Base-by-base conservation (phyloP, 2,329 filamentous ascomycete species). In the Hypoxylon sp. region DNA sequence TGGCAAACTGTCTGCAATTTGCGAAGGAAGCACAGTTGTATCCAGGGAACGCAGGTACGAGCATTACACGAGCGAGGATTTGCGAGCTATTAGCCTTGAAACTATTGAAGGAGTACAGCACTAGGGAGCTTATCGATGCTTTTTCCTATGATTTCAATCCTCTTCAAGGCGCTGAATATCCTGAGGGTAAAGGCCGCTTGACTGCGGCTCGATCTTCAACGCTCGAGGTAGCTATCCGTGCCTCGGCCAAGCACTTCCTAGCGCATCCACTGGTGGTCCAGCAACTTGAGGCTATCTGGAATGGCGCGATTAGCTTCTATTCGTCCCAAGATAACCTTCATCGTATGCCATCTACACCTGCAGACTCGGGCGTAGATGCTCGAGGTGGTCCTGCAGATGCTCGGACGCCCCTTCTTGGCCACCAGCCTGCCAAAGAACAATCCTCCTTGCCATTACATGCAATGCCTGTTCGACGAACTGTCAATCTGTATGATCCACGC, bases 221-320 rank as follows among this genome's bases (percentile, higher is more conserved):
- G 6, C 87, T 98, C 32, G 95, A 98, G 81, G 90, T 98, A 63
- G 94, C 95, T 67, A 98, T 98, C 75, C 90, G 93, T 72, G 93
- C 94, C 19, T 94, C 94, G 69, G 93, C 95, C 21, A 98, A 98
- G 81, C 91, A 93, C 73, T 97, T 98, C 73, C 84, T 98, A 4
- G 92, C 95, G 7, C 94, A 98, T 76, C 94, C 95, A 0, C 84
- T 98, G 2, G 94, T 98, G 0, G 91, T 98, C 7, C 93, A 97
- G 79, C 94, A 98, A 77, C 85, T 98, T n/a, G 94, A 98, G 79
- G 94, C 94, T 48, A 97, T 98, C 68, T 98, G 95, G 95, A 95
- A 93, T 19, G 95, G 95, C 28, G 95, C 92, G 17, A 96, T 98
- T 71, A 94, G 96, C 72, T 98, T 98, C 76, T 94, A 97, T 79